Evolutionary conservation across 371 early-diverging fungal genomes (phyloP), one percentile per base, ranked within the genome.

Genomic region (Capniomyces stellatus): DNA sequence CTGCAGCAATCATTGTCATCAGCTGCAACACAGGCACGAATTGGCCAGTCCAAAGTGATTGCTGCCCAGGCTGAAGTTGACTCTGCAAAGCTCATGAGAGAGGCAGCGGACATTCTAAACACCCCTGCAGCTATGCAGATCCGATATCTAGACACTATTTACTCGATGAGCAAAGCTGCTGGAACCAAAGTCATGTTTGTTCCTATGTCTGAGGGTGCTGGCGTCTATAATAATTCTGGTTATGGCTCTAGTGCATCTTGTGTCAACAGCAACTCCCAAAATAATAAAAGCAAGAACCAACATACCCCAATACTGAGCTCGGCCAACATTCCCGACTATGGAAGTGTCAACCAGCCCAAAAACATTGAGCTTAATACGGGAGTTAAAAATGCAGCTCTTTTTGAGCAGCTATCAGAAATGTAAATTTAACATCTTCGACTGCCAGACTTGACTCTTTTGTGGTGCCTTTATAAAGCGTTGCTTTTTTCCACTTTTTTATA

Each of bases 61-160:
- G 76, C 82, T 23, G 93, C 93, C 0, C 67, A 77, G 54, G 92
- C 93, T 10, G 93, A 92, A 29, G 92, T 93, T 1, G 85, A 91
- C 30, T 72, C 87, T 6, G 92, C 93, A 22, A 89, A 84, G 58
- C 62, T 93, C 49, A 93, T 92, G 93, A 73, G 92, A 42, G 83
- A 92, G 56, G 91, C 93, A 15, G 81, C 86, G 0, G 81, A 82
- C 53, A 73, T 83, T 54, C 64, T 81, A 27, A 77, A 64, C 55
- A 71, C 72, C 10, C 76, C 78, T n/a, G 77, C 84, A 1, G 89
- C 85, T 1, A 83, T 78, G 82, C 88, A 87, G 59, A 87, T 87
- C 48, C 76, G 88, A 24, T 87, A 89, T 54, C 71, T 92, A 18
- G 92, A 92, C 43, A 89, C 92, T 15, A 69, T 92, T 64, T 63